phyloP scores from a whole-genome alignment of 768 basidiomycete species.

The Tulasnella sp. region DNA sequence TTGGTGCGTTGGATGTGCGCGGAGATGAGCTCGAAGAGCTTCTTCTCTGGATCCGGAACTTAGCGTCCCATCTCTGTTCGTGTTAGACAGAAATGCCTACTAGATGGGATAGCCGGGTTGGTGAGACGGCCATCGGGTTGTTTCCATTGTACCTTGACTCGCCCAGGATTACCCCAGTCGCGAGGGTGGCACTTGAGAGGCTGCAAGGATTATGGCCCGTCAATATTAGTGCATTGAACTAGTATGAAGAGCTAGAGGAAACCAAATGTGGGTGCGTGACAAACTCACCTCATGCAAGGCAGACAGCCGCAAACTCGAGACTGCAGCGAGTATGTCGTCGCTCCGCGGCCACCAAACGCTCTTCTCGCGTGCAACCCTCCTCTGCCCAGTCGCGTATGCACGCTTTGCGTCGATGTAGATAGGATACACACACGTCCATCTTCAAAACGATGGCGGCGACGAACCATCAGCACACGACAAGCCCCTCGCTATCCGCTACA shows the following conservation, averaged over 20 bases:
- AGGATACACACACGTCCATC: slow-evolving; percentile 95
- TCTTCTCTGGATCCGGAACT: slow-evolving; percentile 52
- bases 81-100: slow-evolving; percentile 39
- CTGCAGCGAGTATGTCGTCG: slow-evolving; percentile 84
- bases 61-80: slow-evolving; percentile 3
- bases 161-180: slow-evolving; percentile 97
- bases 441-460: slow-evolving; percentile 30
- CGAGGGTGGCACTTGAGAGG: slow-evolving; percentile 78
- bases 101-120: slow-evolving; percentile 64
- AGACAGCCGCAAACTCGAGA: slow-evolving; percentile 64
- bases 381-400: slow-evolving; percentile 72
- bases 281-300: slow-evolving; percentile 73
- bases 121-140: slow-evolving; percentile 55
- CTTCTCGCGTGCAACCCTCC: slow-evolving; percentile 70
- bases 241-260: neutral
- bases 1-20: slow-evolving; percentile 64
- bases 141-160: slow-evolving; percentile 90
- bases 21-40: slow-evolving; percentile 65
- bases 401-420: slow-evolving; percentile 96
- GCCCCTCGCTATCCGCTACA: neutral
- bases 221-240: neutral
- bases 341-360: slow-evolving; percentile 93
- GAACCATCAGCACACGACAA: neutral
- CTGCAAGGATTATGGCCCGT: slow-evolving; percentile 24
- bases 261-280: neutral